Evolutionary conservation across 2,329 filamentous ascomycete species (phyloP).

Genomic region (Colletotrichum cuscutae): DNA sequence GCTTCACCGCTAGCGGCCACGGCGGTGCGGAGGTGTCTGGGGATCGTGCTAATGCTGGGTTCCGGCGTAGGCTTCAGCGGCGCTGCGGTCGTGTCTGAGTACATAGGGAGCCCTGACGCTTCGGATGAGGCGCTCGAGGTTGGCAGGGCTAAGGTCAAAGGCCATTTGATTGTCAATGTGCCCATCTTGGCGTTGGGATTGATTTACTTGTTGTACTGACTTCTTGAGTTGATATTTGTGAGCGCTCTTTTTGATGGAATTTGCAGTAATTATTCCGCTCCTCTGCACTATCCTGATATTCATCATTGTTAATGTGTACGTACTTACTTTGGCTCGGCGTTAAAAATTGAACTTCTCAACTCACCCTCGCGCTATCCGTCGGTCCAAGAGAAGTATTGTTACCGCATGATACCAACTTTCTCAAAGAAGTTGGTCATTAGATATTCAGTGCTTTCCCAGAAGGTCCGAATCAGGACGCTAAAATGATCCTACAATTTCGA

Average conservation of each 20-base stretch:
- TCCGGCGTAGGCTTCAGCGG: constrained; percentile 24
- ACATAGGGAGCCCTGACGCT: background rate
- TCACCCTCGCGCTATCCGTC: no score
- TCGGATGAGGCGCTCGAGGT: constrained; percentile 12
- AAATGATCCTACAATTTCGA: background rate
- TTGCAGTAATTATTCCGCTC: background rate
- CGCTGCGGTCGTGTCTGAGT: constrained; percentile 16
- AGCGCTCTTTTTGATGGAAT: background rate
- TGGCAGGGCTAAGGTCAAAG: constrained; percentile 18
- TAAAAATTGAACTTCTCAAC: background rate
- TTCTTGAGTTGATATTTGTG: background rate
- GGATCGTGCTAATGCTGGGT: constrained; percentile 23
- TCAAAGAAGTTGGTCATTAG: background rate
- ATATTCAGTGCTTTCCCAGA: background rate
- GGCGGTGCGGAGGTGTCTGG: constrained; percentile 22
- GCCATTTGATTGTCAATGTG: constrained; percentile 18
- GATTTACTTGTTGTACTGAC: constrained; percentile 1
- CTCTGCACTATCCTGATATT: background rate
- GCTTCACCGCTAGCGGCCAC: constrained; percentile 11
- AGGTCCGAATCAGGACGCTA: accelerated
- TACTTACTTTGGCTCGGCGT: background rate
- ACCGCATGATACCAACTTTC: background rate
- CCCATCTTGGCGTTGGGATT: constrained; percentile 23
- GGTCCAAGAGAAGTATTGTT: no score
- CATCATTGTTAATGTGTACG: background rate